Percentiles rank a stretch among this genome's conserved stretches.
Evolutionary conservation across 208 protist genomes (phyloP).

Genomic region (Perkinsela sp.): DNA sequence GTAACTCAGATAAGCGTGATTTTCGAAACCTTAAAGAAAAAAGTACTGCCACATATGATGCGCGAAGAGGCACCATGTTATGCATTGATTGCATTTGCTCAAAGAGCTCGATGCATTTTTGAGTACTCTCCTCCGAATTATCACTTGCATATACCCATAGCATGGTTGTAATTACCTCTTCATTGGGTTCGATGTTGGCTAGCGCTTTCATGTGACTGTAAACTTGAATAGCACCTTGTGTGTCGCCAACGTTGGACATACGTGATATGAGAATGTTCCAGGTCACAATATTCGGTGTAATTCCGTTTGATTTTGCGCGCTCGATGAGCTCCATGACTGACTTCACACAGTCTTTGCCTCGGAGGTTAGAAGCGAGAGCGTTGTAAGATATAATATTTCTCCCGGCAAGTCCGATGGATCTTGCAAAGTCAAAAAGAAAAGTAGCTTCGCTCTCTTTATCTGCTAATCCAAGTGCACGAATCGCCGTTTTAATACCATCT

Average conservation of each 20-base stretch:
- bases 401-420: constrained; percentile 18
- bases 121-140: constrained; percentile 21
- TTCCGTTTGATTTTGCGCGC: constrained; percentile 45
- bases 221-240: constrained; percentile 35
- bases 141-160: constrained; percentile 37
- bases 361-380: constrained; percentile 33
- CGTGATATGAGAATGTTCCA: constrained; percentile 61
- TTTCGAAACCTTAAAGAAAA: constrained; percentile 27
- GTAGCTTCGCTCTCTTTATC: constrained; percentile 21
- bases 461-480: constrained; percentile 23
- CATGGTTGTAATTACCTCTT: constrained; percentile 43
- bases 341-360: constrained; percentile 20
- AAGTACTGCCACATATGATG: constrained; percentile 54
- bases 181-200: constrained; percentile 63
- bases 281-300: constrained; percentile 57
- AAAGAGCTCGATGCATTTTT: constrained; percentile 48
- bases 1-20: constrained; percentile 28
- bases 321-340: constrained; percentile 41
- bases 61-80: constrained; percentile 42
- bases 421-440: constrained; percentile 33
- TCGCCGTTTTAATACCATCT: constrained; percentile 26
- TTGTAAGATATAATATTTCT: constrained; percentile 41
- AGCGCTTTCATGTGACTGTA: constrained; percentile 68
- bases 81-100: constrained; percentile 67
- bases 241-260: constrained; percentile 45